These are phyloP conservation scores for Aspergillus leporis DNA, from an alignment of 495 filamentous ascomycete genomes.

Conservation along the genomic window DNA sequence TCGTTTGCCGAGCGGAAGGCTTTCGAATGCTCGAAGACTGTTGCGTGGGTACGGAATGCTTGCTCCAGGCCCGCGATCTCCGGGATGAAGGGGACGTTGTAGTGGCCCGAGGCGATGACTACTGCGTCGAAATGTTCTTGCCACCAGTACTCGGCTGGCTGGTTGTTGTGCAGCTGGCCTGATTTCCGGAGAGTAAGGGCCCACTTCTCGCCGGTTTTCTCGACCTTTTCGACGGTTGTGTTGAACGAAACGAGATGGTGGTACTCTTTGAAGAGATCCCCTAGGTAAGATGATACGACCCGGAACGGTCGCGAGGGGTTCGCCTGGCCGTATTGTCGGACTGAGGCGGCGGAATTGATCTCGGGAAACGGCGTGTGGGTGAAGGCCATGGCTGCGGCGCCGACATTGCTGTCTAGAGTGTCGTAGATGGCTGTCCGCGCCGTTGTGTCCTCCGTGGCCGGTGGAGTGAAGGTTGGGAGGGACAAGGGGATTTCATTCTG, in stretches of 20 bases:
- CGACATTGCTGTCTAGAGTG: constrained; percentile 34
- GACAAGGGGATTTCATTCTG: constrained; percentile 12
- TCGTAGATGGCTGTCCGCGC: constrained; percentile 29
- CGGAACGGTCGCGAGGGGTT: constrained; percentile 31
- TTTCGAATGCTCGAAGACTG: constrained; percentile 30
- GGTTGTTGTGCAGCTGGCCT: constrained; percentile 13
- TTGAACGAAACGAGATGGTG: constrained; percentile 25
- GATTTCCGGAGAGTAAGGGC: constrained; percentile 25
- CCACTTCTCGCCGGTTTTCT: constrained; percentile 27
- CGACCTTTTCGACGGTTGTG: constrained; percentile 31
- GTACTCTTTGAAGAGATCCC: constrained; percentile 27
- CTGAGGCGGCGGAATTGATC: constrained; percentile 26
- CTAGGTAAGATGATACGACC: constrained; percentile 25
- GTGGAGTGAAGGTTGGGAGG: constrained; percentile 18
- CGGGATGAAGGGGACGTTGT: constrained; percentile 66
- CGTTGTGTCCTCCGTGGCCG: constrained; percentile 23
- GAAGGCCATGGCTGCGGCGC: constrained; percentile 29
- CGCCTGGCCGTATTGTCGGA: constrained; percentile 15
- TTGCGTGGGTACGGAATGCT: constrained; percentile 16
- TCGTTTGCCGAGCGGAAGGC: constrained; percentile 25
- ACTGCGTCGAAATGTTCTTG: constrained; percentile 61
- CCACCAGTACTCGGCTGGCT: constrained; percentile 32
- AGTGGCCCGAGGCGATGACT: constrained; percentile 75
- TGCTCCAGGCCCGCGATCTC: constrained; percentile 34
- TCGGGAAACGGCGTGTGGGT: constrained; percentile 29